Evolutionary conservation across 306 rosid species (phyloP).

Genomic region (Cucumis cinereus): DNA sequence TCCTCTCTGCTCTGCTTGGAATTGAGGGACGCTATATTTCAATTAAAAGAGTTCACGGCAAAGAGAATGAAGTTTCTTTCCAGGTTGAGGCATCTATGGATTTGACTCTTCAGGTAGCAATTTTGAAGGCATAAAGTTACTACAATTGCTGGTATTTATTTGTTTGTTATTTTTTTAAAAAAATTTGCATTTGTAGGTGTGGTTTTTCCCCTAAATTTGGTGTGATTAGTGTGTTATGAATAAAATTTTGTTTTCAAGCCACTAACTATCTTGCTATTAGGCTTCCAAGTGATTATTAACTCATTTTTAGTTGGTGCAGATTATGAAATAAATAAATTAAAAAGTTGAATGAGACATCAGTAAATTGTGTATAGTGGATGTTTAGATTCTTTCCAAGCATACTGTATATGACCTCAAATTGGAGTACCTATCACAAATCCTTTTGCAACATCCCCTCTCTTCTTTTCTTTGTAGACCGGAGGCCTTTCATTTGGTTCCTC

Average conservation of each 20-base stretch:
- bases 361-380: background rate
- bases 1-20: constrained; percentile 78
- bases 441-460: background rate
- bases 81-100: constrained; percentile 84
- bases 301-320: background rate
- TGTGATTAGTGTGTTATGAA: background rate
- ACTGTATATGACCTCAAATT: background rate
- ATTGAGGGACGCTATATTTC: constrained; percentile 80
- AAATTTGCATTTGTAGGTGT: background rate
- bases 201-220: too few species aligned
- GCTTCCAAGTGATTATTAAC: background rate
- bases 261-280: background rate
- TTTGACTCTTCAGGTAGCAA: constrained; percentile 83
- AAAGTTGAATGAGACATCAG: background rate
- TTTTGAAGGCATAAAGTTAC: background rate
- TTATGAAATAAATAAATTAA: background rate
- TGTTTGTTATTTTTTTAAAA: background rate
- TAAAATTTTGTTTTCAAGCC: background rate
- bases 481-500: background rate
- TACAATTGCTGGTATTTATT: background rate
- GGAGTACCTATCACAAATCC: background rate
- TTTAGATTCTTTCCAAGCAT: background rate
- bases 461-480: background rate
- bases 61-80: constrained; percentile 40
- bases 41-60: constrained; percentile 50